Evolutionary conservation across 1,284 basidiomycete genomes (phyloP).

Genomic region (Moesziomyces parantarcticus): DNA sequence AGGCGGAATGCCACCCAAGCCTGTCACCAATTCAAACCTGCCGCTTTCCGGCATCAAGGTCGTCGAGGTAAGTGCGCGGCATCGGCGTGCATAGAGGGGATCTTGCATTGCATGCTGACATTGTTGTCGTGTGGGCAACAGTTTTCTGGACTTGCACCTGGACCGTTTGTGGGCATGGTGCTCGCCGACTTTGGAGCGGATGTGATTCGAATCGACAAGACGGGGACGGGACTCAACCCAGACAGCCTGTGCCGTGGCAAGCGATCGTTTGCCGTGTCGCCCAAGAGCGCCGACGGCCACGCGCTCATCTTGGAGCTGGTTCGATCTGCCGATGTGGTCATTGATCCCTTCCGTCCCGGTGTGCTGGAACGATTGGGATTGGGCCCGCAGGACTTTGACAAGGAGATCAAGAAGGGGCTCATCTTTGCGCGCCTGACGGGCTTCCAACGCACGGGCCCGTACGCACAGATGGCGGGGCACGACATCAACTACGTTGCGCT

Average conservation of each 20-base stretch:
- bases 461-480: constrained; percentile 71
- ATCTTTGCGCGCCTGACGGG: constrained; percentile 68
- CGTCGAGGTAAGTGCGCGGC: constrained; percentile 27
- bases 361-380: constrained; percentile 82
- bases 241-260: constrained; percentile 76
- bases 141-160: constrained; percentile 87
- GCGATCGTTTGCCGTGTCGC: constrained; percentile 77
- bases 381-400: constrained; percentile 77
- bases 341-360: constrained; percentile 85
- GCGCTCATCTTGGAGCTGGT: constrained; percentile 75
- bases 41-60: constrained; percentile 40
- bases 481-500: constrained; percentile 88
- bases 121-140: constrained; percentile 68
- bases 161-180: constrained; percentile 79
- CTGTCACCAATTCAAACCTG: constrained; percentile 18
- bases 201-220: constrained; percentile 80
- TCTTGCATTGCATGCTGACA: neutral
- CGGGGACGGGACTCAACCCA: constrained; percentile 62
- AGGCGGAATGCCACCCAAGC: constrained; percentile 25
- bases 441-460: constrained; percentile 63
- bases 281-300: constrained; percentile 75
- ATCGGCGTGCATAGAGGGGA: too few relatives aligned
- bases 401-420: constrained; percentile 69
- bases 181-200: constrained; percentile 83
- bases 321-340: constrained; percentile 78